Evolutionary conservation across 495 filamentous ascomycete species (phyloP).

Genomic region (Penicillium mononematosum): DNA sequence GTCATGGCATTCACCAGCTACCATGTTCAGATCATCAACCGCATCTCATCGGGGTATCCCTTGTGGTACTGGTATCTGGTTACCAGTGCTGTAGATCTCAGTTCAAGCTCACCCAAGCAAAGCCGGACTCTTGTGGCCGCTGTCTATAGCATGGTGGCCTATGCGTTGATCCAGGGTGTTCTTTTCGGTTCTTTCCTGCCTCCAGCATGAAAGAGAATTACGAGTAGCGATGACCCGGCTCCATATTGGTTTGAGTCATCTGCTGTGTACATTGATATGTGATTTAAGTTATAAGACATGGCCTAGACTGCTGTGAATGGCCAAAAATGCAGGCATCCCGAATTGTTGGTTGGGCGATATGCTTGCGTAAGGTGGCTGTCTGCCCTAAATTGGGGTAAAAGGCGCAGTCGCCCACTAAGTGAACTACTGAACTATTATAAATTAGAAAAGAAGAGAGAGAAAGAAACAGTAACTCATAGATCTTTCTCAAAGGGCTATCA

Average conservation of each 20-base stretch:
- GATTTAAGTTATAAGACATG: neutral
- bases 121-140: conserved; percentile 30
- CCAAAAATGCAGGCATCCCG: neutral
- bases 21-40: conserved; percentile 90
- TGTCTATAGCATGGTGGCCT: conserved; percentile 71
- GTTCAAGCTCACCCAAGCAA: conserved; percentile 21
- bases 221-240: neutral
- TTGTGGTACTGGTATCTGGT: conserved; percentile 85
- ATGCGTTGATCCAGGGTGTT: conserved; percentile 75
- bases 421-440: neutral
- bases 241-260: neutral
- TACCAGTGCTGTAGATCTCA: conserved; percentile 32
- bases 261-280: conserved; percentile 4
- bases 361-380: conserved; percentile 17
- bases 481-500: neutral
- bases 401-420: conserved; percentile 2
- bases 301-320: neutral
- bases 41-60: conserved; percentile 84
- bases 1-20: conserved; percentile 71
- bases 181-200: conserved; percentile 93
- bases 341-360: conserved; percentile 1
- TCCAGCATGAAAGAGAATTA: conserved; percentile 58
- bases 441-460: neutral
- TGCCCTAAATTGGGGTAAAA: conserved; percentile 16
- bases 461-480: neutral